Conservation (phyloP, 345 rosid genomes). For the Syzygium jambos region DNA sequence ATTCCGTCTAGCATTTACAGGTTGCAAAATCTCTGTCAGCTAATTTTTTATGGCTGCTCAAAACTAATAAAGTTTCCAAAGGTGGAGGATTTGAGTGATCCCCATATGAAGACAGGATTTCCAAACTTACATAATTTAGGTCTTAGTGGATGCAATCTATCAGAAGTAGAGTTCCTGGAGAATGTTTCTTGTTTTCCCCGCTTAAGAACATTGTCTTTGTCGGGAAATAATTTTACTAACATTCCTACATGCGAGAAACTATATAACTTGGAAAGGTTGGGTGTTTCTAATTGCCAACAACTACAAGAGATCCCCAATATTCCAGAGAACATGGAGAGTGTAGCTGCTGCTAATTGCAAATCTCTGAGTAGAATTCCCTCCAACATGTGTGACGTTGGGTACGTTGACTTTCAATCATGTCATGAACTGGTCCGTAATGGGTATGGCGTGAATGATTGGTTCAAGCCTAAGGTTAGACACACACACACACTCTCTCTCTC, state of each 20-base stretch:
- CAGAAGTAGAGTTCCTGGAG: neutral
- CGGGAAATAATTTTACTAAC: neutral
- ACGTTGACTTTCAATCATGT: too few relatives aligned
- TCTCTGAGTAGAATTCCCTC: too few relatives aligned
- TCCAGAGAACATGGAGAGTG: fast-evolving
- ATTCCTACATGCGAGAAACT: neutral
- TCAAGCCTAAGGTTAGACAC: too few relatives aligned
- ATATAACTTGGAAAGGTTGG: neutral
- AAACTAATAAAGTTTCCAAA: neutral
- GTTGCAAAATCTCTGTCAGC: neutral
- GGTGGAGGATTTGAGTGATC: neutral
- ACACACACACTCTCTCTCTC: too few relatives aligned
- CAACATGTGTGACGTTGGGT: too few relatives aligned
- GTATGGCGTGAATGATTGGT: too few relatives aligned
- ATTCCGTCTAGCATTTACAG: neutral
- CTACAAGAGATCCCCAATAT: neutral
- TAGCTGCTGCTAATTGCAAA: too few relatives aligned
- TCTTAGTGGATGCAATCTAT: neutral
- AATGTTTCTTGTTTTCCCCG: neutral
- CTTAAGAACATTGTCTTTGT: fast-evolving
- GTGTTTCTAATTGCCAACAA: neutral
- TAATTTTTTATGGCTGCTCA: neutral
- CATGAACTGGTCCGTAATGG: too few relatives aligned
- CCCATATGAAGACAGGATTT: neutral
- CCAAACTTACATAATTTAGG: fast-evolving